Evolutionary conservation across 768 basidiomycete species (phyloP).

Genomic region (Hebeloma cylindrosporum): DNA sequence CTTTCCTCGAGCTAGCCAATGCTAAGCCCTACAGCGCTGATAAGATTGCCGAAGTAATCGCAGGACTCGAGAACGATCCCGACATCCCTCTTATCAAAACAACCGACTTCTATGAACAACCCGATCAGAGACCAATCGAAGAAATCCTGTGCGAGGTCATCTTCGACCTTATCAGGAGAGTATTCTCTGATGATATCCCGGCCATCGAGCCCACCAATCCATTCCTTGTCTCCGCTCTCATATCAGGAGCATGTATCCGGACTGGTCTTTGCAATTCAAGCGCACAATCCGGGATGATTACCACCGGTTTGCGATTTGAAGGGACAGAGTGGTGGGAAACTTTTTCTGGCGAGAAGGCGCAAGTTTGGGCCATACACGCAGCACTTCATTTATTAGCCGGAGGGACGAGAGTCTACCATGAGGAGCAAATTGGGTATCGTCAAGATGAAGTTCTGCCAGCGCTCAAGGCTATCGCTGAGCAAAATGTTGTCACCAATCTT

Average conservation of each 20-base stretch:
- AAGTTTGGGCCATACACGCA: conserved; percentile 2
- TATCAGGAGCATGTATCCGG: conserved; percentile 3
- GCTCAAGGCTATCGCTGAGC: conserved; percentile 2
- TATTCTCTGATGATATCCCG: neutral
- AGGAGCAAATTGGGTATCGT: neutral
- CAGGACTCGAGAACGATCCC: neutral
- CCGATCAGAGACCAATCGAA: neutral
- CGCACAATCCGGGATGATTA: neutral
- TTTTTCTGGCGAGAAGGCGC: no score
- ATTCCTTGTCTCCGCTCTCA: conserved; percentile 5
- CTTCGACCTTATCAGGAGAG: neutral
- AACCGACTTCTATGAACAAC: neutral
- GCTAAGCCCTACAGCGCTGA: neutral
- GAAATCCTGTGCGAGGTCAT: neutral
- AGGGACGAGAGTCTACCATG: neutral
- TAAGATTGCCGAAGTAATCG: conserved; percentile 2
- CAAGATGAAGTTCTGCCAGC: neutral
- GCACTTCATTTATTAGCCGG: neutral
- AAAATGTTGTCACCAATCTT: neutral
- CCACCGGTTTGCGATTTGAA: conserved; percentile 1
- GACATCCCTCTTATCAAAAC: neutral
- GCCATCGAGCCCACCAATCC: conserved; percentile 2
- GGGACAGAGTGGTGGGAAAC: neutral
- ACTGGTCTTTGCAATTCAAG: conserved; percentile 6
- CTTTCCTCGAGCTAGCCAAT: neutral